Conservation (phyloP, 768 basidiomycete genomes). For the Leccinellum luteum region DNA sequence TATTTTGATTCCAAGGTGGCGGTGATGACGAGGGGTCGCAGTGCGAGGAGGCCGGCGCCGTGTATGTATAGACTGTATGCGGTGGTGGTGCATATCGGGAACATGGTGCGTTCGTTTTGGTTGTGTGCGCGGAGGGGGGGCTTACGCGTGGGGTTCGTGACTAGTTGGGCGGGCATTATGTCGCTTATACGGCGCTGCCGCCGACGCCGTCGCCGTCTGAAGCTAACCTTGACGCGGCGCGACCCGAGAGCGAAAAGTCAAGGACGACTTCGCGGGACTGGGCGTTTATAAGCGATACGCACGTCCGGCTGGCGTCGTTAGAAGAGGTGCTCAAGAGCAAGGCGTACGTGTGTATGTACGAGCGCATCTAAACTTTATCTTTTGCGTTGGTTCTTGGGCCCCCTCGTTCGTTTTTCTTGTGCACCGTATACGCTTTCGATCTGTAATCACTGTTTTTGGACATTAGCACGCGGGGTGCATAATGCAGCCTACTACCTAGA, state of each 20-base stretch:
- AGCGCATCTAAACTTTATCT: constrained; percentile 52
- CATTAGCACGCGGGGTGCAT: neutral
- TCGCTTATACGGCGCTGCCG: constrained; percentile 79
- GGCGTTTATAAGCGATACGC: constrained; percentile 91
- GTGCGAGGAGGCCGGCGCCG: constrained; percentile 25
- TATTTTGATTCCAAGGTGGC: constrained; percentile 47
- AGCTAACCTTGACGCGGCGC: neutral
- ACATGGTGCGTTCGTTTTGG: constrained; percentile 59
- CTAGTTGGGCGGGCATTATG: constrained; percentile 86
- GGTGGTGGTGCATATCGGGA: constrained; percentile 84
- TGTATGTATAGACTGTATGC: constrained; percentile 74
- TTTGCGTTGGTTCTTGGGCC: constrained; percentile 4
- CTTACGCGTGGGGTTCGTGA: constrained; percentile 6
- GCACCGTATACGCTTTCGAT: neutral
- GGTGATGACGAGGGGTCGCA: constrained; percentile 21
- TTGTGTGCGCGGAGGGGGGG: neutral
- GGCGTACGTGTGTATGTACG: constrained; percentile 94
- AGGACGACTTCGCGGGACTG: constrained; percentile 51
- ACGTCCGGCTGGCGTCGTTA: constrained; percentile 74
- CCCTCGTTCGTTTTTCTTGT: neutral
- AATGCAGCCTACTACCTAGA: neutral
- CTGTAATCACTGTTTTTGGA: neutral
- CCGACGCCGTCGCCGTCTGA: constrained; percentile 25
- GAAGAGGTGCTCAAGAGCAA: constrained; percentile 90
- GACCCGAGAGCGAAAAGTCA: constrained; percentile 10